A percentile compares a stretch with the other conserved stretches of the same genome.
Evolutionary conservation across 495 filamentous ascomycete species (phyloP).

Genomic region (Penicillium maclennaniae): DNA sequence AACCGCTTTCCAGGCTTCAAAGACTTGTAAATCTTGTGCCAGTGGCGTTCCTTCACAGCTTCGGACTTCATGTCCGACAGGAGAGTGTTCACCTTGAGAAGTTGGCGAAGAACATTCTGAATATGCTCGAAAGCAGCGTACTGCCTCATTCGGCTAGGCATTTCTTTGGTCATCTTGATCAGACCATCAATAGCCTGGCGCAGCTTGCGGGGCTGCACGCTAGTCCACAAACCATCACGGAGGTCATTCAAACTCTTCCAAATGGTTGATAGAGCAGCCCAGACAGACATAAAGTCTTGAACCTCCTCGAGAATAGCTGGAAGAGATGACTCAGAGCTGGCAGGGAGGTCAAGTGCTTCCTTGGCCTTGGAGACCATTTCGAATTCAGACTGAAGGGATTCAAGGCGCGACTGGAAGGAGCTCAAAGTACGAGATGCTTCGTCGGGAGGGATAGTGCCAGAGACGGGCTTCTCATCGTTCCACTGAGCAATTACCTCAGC

Average conservation of each 20-base stretch:
- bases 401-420: slow-evolving; percentile 77
- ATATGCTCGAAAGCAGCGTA: slow-evolving; percentile 99
- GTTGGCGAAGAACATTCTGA: slow-evolving; percentile 80
- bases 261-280: slow-evolving; percentile 89
- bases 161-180: slow-evolving; percentile 98
- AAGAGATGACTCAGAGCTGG: slow-evolving; percentile 70
- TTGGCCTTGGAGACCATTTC: slow-evolving; percentile 95
- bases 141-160: slow-evolving; percentile 98
- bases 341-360: slow-evolving; percentile 87
- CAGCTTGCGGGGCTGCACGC: slow-evolving; percentile 87
- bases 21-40: slow-evolving; percentile 94
- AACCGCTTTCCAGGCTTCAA: slow-evolving; percentile 87
- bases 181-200: slow-evolving; percentile 81
- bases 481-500: slow-evolving; percentile 75
- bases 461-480: slow-evolving; percentile 95
- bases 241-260: slow-evolving; percentile 97
- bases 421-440: slow-evolving; percentile 75
- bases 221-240: slow-evolving; percentile 85
- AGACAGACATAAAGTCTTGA: slow-evolving; percentile 97
- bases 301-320: slow-evolving; percentile 87
- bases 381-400: slow-evolving; percentile 75
- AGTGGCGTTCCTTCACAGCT: slow-evolving; percentile 92
- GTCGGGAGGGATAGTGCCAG: slow-evolving; percentile 84
- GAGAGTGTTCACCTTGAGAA: slow-evolving; percentile 84
- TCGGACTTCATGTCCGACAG: slow-evolving; percentile 93